A percentile compares a stretch with the other conserved stretches of the same genome.
Evolutionary conservation across 176 grass and related monocot genomes (phyloP).

Genomic region (Coix lacrymajobi): DNA sequence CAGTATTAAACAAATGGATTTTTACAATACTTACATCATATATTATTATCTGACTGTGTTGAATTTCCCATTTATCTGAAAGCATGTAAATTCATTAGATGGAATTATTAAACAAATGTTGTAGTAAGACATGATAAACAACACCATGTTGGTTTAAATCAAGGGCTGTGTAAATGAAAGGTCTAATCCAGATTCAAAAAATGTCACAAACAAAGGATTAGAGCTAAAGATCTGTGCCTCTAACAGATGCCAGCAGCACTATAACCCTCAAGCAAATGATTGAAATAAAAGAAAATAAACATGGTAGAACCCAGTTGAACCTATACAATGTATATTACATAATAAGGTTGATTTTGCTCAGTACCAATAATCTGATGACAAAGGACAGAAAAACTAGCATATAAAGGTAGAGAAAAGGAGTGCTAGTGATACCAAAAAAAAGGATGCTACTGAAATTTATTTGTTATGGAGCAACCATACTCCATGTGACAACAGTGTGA

Average conservation of each 20-base stretch:
- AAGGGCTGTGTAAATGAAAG: constrained; percentile 5
- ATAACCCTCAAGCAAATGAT: background rate
- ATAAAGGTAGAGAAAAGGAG: background rate
- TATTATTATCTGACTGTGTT: constrained; percentile 58
- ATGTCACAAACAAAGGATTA: background rate
- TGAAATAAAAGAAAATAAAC: constrained; percentile 20
- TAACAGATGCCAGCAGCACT: background rate
- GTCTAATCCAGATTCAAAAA: constrained; percentile 1
- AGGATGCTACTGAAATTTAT: background rate
- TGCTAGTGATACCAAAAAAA: background rate
- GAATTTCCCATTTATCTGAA: constrained; percentile 96
- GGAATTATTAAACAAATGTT: background rate
- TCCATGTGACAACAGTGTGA: background rate
- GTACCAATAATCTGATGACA: constrained; percentile 6
- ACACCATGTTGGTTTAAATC: constrained; percentile 14
- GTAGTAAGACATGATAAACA: constrained; percentile 5
- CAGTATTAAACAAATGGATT: background rate
- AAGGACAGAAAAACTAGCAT: background rate
- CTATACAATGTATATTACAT: background rate
- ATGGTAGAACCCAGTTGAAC: background rate
- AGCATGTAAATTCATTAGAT: constrained; percentile 20
- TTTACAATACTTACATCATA: constrained; percentile 73
- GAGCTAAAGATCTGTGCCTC: background rate
- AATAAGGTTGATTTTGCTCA: background rate
- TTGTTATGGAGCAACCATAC: background rate